phyloP scores from a whole-genome alignment of 768 basidiomycete genomes.

The Rubroboletus satanas region DNA sequence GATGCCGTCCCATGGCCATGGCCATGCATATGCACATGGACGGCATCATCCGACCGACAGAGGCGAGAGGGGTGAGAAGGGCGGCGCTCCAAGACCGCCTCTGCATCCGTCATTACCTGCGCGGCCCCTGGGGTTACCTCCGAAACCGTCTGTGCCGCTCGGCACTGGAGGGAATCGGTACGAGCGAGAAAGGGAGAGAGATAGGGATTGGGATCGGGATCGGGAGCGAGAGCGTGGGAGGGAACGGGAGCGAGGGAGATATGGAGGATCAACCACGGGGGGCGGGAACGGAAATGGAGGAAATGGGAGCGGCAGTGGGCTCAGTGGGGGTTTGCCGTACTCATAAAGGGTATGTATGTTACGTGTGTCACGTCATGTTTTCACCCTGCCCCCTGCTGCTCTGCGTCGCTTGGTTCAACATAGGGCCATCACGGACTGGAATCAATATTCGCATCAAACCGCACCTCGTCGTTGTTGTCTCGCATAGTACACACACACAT shows the following conservation, averaged over 20 bases:
- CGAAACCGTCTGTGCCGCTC: constrained; percentile 15
- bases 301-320: constrained; percentile 5
- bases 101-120: constrained; percentile 20
- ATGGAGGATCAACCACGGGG: constrained; percentile 9
- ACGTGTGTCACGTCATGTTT: background rate
- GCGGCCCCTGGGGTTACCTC: constrained; percentile 19
- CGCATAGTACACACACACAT: constrained; percentile 19
- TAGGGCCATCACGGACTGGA: background rate
- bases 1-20: constrained; percentile 10
- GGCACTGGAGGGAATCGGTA: constrained; percentile 14
- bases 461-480: constrained; percentile 7
- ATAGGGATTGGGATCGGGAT: constrained; percentile 4
- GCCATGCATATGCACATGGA: constrained; percentile 9
- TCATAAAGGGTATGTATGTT: constrained; percentile 15
- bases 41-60: constrained; percentile 15
- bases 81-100: background rate
- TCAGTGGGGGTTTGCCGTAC: constrained; percentile 28
- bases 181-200: constrained; percentile 18
- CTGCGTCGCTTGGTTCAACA: background rate
- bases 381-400: background rate
- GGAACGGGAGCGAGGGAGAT: constrained; percentile 18
- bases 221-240: constrained; percentile 14
- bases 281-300: constrained; percentile 4
- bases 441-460: constrained; percentile 6
- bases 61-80: constrained; percentile 13